Conservation (phyloP, 495 filamentous ascomycete species). For the Talaromyces adpressus region DNA sequence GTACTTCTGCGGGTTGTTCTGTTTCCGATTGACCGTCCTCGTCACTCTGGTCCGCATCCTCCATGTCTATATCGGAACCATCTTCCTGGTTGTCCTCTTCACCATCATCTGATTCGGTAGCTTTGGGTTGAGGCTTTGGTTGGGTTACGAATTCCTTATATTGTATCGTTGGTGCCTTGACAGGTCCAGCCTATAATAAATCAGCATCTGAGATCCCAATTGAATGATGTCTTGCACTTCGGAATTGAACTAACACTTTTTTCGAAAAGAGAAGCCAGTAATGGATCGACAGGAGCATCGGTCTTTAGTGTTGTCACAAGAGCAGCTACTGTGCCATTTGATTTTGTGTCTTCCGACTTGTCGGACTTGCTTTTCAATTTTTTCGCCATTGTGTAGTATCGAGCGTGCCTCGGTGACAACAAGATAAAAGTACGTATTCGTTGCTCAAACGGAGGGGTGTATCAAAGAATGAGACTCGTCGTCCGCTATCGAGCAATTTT, state of each 20-base stretch:
- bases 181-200: conserved; percentile 55
- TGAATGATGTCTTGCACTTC: background rate
- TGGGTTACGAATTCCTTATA: conserved; percentile 34
- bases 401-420: background rate
- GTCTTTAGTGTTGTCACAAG: conserved; percentile 28
- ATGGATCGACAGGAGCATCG: conserved; percentile 56
- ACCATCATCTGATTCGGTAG: conserved; percentile 18
- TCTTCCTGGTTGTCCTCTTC: conserved; percentile 25
- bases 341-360: conserved; percentile 9
- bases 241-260: conserved; percentile 58
- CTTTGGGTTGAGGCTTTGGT: conserved; percentile 11
- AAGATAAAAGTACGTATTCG: background rate
- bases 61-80: conserved; percentile 36
- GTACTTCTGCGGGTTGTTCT: conserved; percentile 19
- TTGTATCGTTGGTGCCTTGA: conserved; percentile 48
- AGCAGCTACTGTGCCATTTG: conserved; percentile 7
- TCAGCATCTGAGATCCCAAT: conserved; percentile 6
- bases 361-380: conserved; percentile 32
- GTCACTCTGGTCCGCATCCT: conserved; percentile 31
- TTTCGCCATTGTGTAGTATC: conserved; percentile 30
- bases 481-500: background rate
- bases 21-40: conserved; percentile 30
- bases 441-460: background rate
- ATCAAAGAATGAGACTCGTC: background rate
- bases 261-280: conserved; percentile 72